These are phyloP conservation scores for Monosporozyma yasuniensis DNA, from an alignment of 805 yeast species.

Conservation along the genomic window DNA sequence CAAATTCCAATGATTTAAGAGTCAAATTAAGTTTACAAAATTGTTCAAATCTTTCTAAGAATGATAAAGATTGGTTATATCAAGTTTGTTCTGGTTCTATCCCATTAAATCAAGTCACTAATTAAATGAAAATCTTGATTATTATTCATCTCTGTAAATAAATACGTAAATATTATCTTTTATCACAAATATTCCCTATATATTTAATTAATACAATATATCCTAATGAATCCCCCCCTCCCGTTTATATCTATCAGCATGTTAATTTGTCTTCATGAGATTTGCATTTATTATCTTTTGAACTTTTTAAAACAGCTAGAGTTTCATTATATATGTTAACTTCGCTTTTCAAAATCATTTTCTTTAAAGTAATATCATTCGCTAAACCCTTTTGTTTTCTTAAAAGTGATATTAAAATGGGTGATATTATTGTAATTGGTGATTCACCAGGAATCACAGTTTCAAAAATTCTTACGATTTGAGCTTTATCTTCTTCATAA, in stretches of 20 bases:
- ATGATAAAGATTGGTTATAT: constrained; percentile 13
- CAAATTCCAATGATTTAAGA: constrained; percentile 6
- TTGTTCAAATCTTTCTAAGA: constrained; percentile 8
- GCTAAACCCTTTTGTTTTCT: constrained; percentile 6
- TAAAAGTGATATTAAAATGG: constrained; percentile 11
- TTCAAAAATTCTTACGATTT: constrained; percentile 7
- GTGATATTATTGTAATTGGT: constrained; percentile 10
- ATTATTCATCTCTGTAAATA: neutral
- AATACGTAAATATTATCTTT: neutral
- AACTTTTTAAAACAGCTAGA: neutral
- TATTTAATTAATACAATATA: neutral
- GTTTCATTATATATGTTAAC: constrained; percentile 8
- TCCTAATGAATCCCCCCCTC: too few species aligned
- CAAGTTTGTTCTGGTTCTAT: constrained; percentile 28
- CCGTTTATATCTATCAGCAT: neutral
- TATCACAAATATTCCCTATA: neutral
- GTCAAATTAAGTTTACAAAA: constrained; percentile 20
- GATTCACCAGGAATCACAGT: constrained; percentile 13
- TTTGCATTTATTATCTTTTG: neutral
- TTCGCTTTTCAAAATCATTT: constrained; percentile 19
- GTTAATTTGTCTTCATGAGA: neutral
- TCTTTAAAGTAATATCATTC: constrained; percentile 12
- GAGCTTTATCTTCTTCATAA: neutral
- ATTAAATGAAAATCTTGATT: constrained; percentile 11
- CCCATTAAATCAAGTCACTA: constrained; percentile 11